Evolutionary conservation across 148 eudicot genomes (phyloP).

Genomic region (Rhododendron ovatum): DNA sequence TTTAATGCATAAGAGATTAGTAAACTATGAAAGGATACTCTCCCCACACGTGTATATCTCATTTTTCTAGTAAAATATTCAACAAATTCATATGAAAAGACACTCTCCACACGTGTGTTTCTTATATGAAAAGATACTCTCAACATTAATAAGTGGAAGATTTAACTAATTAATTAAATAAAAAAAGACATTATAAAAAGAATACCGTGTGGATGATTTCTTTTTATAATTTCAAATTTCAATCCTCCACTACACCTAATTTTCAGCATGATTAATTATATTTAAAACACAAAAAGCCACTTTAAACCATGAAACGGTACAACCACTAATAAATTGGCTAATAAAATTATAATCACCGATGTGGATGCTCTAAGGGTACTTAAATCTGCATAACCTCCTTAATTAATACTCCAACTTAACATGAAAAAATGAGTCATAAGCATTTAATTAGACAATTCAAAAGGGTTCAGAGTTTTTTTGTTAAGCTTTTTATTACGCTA

Average conservation of each 20-base stretch:
- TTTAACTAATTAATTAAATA: too few species aligned
- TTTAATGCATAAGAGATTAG: too few species aligned
- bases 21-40: neutral
- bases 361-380: too few species aligned
- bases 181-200: too few species aligned
- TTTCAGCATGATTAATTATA: neutral
- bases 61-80: neutral
- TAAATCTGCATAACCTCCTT: neutral
- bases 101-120: neutral
- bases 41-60: neutral
- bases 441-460: too few species aligned
- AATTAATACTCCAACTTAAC: neutral
- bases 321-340: neutral
- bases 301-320: neutral
- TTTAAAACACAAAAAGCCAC: neutral
- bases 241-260: neutral
- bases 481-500: too few species aligned
- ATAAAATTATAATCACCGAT: too few species aligned
- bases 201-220: too few species aligned
- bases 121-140: too few species aligned
- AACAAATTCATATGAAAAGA: neutral
- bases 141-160: too few species aligned
- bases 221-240: too few species aligned
- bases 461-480: too few species aligned
- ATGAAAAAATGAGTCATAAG: neutral